A percentile compares a stretch with the other conserved stretches of the same genome.
Conservation (phyloP, 495 filamentous ascomycete species). For the Aspergillus nidulans region DNA sequence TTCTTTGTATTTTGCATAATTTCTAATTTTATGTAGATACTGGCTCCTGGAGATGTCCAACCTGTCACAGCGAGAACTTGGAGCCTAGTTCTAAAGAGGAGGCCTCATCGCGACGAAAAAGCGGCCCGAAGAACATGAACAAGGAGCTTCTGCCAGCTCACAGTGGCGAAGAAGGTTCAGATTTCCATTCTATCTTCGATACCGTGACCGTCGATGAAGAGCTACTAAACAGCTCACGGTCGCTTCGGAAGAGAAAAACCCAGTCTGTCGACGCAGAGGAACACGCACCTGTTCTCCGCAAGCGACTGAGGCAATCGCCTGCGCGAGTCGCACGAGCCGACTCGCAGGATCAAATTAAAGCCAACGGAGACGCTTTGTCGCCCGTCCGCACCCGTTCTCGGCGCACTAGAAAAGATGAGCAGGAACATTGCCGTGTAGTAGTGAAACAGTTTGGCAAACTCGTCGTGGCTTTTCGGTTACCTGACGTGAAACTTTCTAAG, state of each 20-base stretch:
- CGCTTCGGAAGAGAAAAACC: conserved; percentile 81
- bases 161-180: conserved; percentile 63
- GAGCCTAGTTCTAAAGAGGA: conserved; percentile 44
- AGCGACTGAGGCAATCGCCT: conserved; percentile 39
- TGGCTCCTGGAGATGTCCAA: conserved; percentile 73
- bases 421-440: conserved; percentile 35
- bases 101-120: conserved; percentile 37
- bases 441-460: conserved; percentile 40
- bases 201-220: conserved; percentile 71
- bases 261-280: conserved; percentile 54
- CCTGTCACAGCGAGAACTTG: conserved; percentile 65
- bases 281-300: conserved; percentile 40
- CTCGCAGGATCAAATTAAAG: conserved; percentile 17
- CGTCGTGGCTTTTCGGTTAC: conserved; percentile 56
- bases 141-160: conserved; percentile 74
- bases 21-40: conserved; percentile 29
- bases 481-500: conserved; percentile 52
- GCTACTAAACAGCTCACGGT: conserved; percentile 77
- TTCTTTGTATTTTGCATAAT: conserved; percentile 9
- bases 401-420: conserved; percentile 31
- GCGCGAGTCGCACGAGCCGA: conserved; percentile 21
- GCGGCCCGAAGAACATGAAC: conserved; percentile 52
- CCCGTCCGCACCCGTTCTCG: conserved; percentile 34
- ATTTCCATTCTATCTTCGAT: conserved; percentile 82
- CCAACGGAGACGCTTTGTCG: conserved; percentile 22